Percentiles rank a stretch among this genome's conserved stretches.
phyloP scores from a whole-genome alignment of 1,284 basidiomycete genomes.

The Acaromyces ingoldii region DNA sequence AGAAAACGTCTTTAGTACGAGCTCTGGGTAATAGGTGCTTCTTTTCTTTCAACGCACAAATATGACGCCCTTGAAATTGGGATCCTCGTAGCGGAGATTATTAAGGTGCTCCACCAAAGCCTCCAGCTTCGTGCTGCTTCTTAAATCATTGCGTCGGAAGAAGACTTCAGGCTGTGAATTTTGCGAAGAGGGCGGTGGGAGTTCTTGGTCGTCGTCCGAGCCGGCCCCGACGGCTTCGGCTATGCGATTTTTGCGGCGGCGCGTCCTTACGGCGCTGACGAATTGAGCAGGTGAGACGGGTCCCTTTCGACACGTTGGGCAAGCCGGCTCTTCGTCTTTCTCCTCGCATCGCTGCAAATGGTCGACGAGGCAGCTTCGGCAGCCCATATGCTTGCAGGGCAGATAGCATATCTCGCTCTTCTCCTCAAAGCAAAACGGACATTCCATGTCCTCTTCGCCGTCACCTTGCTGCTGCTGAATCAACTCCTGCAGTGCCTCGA shows the following conservation, averaged over 20 bases:
- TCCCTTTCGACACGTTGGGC: slow-evolving; percentile 40
- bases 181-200: neutral
- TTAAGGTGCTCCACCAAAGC: slow-evolving; percentile 60
- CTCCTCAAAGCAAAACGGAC: slow-evolving; percentile 51
- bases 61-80: slow-evolving; percentile 51
- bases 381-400: slow-evolving; percentile 55
- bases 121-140: slow-evolving; percentile 78
- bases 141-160: slow-evolving; percentile 73
- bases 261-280: slow-evolving; percentile 54
- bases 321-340: slow-evolving; percentile 60
- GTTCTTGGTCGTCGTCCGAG: slow-evolving; percentile 30
- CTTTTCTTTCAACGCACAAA: too few relatives aligned
- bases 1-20: too few relatives aligned
- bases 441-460: slow-evolving; percentile 15
- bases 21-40: neutral
- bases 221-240: slow-evolving; percentile 41
- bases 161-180: slow-evolving; percentile 56
- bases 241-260: slow-evolving; percentile 51
- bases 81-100: slow-evolving; percentile 56
- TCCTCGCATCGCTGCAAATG: slow-evolving; percentile 65
- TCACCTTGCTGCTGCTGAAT: slow-evolving; percentile 20
- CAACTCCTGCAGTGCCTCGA: slow-evolving; percentile 18
- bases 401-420: slow-evolving; percentile 39
- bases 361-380: slow-evolving; percentile 73
- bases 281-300: slow-evolving; percentile 17